Base-by-base conservation (phyloP, 352 stramenopile genomes). In the Halophytophthora polymorphica region DNA sequence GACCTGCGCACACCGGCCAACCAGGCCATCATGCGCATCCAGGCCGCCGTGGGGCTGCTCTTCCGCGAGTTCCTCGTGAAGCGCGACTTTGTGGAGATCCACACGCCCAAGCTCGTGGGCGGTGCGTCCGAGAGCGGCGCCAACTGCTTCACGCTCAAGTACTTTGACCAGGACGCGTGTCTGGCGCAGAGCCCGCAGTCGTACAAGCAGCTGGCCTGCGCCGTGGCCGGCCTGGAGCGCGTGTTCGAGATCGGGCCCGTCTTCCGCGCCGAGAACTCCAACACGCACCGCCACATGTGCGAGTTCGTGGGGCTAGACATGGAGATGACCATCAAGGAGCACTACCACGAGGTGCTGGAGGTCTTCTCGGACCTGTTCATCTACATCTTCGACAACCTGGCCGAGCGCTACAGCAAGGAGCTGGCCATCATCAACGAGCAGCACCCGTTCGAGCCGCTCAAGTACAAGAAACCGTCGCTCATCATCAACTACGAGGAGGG, bases 241-340 rank as follows among this genome's bases (percentile, higher is more conserved):
- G 97, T 99, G 39, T 99, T 98, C 78, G 93, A 99, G 73, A 97
- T 99, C 58, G 97, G 96, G 14, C 97, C 97, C 5, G 97, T 99
- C 7, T 99, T 99, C 72, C 94, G 97, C 66, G 97, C 97, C 5
- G 97, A 99, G 76, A 99, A 99, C 75, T 98, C 87, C 45, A 98
- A 99, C 75, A 99, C 97, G 34, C 84, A 97, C 64, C 86, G 97
- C 60, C 97, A 99, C 80, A 94, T 99, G 75, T 99, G 96, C 77
- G 97, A 99, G 78, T 99, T 99, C 70, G 98, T 97, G 58, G 97
- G 97, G 33, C 86, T 99, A 40, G 97, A 99, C 76, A 82, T 99
- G 41, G 97, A 99, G 73, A 99, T 99, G 97, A 90, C 90, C 37
- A 99, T 99, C 78, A 96, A 98, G 62, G 96, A 99, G 67, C 96